A percentile compares a stretch with the other conserved stretches of the same genome.
These are phyloP conservation scores for Mortierella sp. DNA, from an alignment of 371 early-diverging fungal species.

Conservation along the genomic window DNA sequence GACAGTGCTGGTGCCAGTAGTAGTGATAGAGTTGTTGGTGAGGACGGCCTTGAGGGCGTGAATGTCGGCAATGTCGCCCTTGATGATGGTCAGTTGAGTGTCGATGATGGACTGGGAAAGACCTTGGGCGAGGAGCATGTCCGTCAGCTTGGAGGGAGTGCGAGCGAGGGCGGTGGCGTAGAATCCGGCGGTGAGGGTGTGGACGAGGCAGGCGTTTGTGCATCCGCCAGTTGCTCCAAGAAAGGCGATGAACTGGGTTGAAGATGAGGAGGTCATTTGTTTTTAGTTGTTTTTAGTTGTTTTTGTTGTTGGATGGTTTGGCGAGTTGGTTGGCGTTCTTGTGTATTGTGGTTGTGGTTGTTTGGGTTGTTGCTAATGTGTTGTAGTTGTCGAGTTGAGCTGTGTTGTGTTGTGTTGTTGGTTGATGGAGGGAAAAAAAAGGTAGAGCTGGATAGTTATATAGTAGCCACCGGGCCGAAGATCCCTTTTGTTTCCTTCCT, in stretches of 20 bases:
- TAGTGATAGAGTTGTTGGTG: neutral
- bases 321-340: neutral
- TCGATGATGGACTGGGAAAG: constrained; percentile 28
- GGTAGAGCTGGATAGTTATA: neutral
- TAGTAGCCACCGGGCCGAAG: neutral
- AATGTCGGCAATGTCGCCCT: constrained; percentile 32
- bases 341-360: neutral
- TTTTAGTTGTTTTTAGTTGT: neutral
- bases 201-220: constrained; percentile 37
- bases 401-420: no score
- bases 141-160: constrained; percentile 41
- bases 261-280: constrained; percentile 18
- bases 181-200: constrained; percentile 36
- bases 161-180: constrained; percentile 45
- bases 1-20: neutral
- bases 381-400: no score
- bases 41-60: constrained; percentile 33
- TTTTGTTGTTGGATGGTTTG: neutral
- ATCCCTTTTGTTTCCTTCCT: neutral
- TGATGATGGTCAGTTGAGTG: constrained; percentile 31
- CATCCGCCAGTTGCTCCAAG: constrained; percentile 50
- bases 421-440: neutral
- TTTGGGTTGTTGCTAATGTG: neutral
- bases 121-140: constrained; percentile 44
- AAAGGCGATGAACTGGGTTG: constrained; percentile 33